A percentile compares a stretch with the other conserved stretches of the same genome.
Conservation (phyloP, 352 stramenopile genomes). For the Phytophthora tubulina region DNA sequence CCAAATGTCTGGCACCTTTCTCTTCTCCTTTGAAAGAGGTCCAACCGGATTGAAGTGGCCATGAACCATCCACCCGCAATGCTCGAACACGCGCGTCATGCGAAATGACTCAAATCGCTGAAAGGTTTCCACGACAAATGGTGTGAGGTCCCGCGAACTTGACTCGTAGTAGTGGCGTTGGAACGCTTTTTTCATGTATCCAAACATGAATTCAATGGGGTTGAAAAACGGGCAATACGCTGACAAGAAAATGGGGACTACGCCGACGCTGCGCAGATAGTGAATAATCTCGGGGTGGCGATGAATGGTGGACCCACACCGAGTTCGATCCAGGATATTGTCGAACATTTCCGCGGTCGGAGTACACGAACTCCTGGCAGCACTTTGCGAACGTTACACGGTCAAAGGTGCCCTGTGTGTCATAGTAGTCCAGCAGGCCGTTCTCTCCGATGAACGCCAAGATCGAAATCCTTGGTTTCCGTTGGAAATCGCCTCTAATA, state of each 20-base stretch:
- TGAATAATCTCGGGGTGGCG: not conserved
- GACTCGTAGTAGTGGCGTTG: conserved; percentile 1
- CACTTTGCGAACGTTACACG: not conserved
- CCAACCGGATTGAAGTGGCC: conserved; percentile 1
- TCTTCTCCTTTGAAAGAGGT: not conserved
- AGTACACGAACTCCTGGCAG: not conserved
- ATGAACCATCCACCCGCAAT: not conserved
- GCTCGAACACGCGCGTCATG: not conserved
- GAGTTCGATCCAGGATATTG: not conserved
- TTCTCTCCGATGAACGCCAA: not conserved
- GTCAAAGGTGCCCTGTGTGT: not conserved
- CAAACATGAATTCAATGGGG: not conserved
- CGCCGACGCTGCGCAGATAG: not conserved
- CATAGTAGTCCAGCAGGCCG: not conserved
- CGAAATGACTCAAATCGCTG: not conserved
- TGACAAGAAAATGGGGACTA: not conserved
- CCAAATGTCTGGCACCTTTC: not conserved
- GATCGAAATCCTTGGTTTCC: not conserved
- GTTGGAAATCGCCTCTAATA: not conserved
- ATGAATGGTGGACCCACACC: not conserved
- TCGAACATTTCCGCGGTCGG: not conserved
- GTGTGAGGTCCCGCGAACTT: not conserved
- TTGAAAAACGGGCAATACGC: not conserved
- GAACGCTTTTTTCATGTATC: conserved; percentile 4
- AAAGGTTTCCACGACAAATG: conserved; percentile 1